These are phyloP conservation scores for Fagopyrum homotropicum DNA, from an alignment of 148 eudicot species.

Conservation along the genomic window DNA sequence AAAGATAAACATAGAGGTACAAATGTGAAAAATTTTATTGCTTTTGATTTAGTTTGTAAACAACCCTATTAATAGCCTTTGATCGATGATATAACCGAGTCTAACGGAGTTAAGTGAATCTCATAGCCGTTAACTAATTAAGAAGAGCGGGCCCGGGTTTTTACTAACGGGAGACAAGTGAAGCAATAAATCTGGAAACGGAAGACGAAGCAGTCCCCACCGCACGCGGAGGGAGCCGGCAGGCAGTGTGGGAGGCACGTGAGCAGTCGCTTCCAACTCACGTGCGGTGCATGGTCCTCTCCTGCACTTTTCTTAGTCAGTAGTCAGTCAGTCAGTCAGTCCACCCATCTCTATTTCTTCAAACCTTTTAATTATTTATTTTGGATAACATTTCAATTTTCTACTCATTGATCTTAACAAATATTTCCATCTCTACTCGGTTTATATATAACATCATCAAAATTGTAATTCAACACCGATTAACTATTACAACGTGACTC, in stretches of 20 bases:
- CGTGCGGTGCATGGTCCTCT: conserved; percentile 24
- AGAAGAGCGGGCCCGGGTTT: not conserved
- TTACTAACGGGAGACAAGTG: not conserved
- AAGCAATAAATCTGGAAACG: not conserved
- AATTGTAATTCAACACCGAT: too few species aligned
- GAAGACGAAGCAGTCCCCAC: conserved; percentile 33
- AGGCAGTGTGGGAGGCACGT: conserved; percentile 50
- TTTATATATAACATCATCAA: too few species aligned
- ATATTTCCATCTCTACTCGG: too few species aligned
- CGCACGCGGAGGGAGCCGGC: conserved; percentile 49
- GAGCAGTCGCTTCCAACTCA: conserved; percentile 45
- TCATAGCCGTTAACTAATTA: not conserved
- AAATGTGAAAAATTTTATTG: too few species aligned
- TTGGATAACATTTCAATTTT: not conserved
- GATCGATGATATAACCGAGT: not conserved
- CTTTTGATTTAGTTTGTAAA: too few species aligned
- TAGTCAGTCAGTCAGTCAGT: not conserved
- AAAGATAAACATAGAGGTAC: too few species aligned
- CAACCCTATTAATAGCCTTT: too few species aligned
- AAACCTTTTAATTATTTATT: not conserved
- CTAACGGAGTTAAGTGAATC: conserved; percentile 17
- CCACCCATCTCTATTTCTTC: not conserved
- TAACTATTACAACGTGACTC: too few species aligned
- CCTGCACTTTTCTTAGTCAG: not conserved
- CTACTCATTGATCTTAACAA: not conserved